Evolutionary conservation across 768 basidiomycete genomes (phyloP).

Genomic region (Polyporus arcularius): DNA sequence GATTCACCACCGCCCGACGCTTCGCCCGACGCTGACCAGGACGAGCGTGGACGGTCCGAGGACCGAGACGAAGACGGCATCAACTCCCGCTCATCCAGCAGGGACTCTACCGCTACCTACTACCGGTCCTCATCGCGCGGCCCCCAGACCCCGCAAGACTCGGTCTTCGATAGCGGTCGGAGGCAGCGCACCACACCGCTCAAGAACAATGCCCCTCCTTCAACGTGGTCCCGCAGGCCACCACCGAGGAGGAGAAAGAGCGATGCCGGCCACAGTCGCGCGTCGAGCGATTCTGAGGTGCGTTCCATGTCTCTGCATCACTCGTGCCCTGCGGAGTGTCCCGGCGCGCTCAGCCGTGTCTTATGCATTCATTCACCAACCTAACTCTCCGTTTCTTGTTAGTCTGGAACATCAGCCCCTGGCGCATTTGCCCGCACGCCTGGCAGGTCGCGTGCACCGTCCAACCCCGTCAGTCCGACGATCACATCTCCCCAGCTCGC

Average conservation of each 20-base stretch:
- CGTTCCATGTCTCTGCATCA: constrained; percentile 18
- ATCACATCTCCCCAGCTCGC: constrained; percentile 43
- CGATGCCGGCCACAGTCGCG: constrained; percentile 58
- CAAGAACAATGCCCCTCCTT: constrained; percentile 55
- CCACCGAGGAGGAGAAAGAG: constrained; percentile 73
- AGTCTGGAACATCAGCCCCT: constrained; percentile 39
- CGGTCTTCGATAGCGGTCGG: constrained; percentile 68
- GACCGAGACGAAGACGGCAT: constrained; percentile 37
- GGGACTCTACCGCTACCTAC: constrained; percentile 49
- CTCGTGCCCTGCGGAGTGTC: background rate
- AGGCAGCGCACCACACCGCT: constrained; percentile 75
- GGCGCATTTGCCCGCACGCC: constrained; percentile 44
- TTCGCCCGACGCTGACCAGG: constrained; percentile 30
- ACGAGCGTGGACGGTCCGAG: constrained; percentile 42
- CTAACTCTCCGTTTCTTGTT: background rate
- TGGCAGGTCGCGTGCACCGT: constrained; percentile 63
- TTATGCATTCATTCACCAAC: background rate
- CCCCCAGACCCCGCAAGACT: constrained; percentile 53
- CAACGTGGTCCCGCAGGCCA: constrained; percentile 75
- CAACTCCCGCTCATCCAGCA: constrained; percentile 59
- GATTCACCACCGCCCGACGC: constrained; percentile 37
- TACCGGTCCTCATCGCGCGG: constrained; percentile 46
- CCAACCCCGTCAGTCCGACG: constrained; percentile 58
- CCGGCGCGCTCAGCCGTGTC: background rate
- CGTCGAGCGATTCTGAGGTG: constrained; percentile 75